phyloP scores from a whole-genome alignment of 1,284 basidiomycete species.

The Vanrija sp. region DNA sequence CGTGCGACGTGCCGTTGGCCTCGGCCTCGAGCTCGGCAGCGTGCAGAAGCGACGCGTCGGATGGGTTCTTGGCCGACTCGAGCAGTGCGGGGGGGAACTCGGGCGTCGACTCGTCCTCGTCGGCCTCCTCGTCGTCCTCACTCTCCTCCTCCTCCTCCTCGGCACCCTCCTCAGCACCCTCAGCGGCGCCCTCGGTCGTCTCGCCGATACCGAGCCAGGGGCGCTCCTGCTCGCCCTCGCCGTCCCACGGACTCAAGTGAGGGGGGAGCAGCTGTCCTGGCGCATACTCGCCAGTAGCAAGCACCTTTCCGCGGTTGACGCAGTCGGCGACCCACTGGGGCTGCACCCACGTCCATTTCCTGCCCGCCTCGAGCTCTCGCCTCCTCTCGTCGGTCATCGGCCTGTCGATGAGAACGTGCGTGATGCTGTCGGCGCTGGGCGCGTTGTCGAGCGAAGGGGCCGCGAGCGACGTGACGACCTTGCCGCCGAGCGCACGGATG shows the following conservation, averaged over 20 bases:
- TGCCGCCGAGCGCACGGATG: slow-evolving; percentile 84
- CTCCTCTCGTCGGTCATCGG: slow-evolving; percentile 58
- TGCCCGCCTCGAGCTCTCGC: slow-evolving; percentile 61
- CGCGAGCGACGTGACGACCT: slow-evolving; percentile 75
- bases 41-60: slow-evolving; percentile 68
- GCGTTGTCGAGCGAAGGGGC: slow-evolving; percentile 57
- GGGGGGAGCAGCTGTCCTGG: slow-evolving; percentile 88
- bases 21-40: slow-evolving; percentile 93
- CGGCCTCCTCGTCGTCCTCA: slow-evolving; percentile 46
- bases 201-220: slow-evolving; percentile 55
- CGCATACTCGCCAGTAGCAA: slow-evolving; percentile 79
- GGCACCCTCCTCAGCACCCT: slow-evolving; percentile 32
- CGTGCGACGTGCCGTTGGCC: slow-evolving; percentile 77
- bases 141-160: slow-evolving; percentile 37
- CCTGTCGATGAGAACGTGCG: slow-evolving; percentile 93
- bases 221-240: slow-evolving; percentile 59
- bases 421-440: slow-evolving; percentile 69
- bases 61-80: slow-evolving; percentile 57
- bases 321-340: slow-evolving; percentile 99
- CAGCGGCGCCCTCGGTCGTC: slow-evolving; percentile 49
- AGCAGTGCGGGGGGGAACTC: slow-evolving; percentile 53
- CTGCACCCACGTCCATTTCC: slow-evolving; percentile 82
- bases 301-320: slow-evolving; percentile 78
- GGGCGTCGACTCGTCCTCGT: slow-evolving; percentile 45
- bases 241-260: slow-evolving; percentile 91